Percentiles rank a stretch among this genome's conserved stretches.
These are phyloP conservation scores for Diddensiella santjacobensis DNA, from an alignment of 805 yeast genomes.

Conservation along the genomic window DNA sequence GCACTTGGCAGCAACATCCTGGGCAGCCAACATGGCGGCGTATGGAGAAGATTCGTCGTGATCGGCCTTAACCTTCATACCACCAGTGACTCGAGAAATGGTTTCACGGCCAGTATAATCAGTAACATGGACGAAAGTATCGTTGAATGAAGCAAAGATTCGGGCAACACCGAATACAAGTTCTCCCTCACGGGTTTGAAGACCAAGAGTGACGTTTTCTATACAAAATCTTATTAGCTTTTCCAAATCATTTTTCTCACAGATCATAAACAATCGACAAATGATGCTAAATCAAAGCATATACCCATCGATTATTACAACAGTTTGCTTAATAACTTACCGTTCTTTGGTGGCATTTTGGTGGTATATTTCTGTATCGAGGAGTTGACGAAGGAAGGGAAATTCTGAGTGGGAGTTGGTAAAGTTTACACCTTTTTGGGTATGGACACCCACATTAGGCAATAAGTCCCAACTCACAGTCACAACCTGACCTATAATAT, in stretches of 20 bases:
- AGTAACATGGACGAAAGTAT: conserved; percentile 99
- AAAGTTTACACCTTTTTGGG: too few relatives aligned
- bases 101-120: conserved; percentile 99
- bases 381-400: background rate
- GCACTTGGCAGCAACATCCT: conserved; percentile 98
- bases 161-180: conserved; percentile 99
- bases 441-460: too few relatives aligned
- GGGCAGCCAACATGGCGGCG: conserved; percentile 99
- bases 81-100: conserved; percentile 99
- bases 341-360: conserved; percentile 29
- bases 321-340: conserved; percentile 16
- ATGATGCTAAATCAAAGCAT: too few relatives aligned
- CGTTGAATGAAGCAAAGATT: conserved; percentile 99
- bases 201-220: conserved; percentile 57
- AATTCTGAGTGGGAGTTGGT: conserved; percentile 3
- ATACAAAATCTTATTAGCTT: background rate
- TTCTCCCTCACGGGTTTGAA: conserved; percentile 94
- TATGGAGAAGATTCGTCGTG: conserved; percentile 99
- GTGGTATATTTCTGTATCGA: conserved; percentile 2
- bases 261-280: background rate
- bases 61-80: conserved; percentile 99
- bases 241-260: background rate
- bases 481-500: background rate
- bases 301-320: too few relatives aligned
- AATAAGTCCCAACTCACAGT: background rate